These are phyloP conservation scores for Hapsidospora chrysogenum DNA, from an alignment of 495 filamentous ascomycete species.

Conservation along the genomic window DNA sequence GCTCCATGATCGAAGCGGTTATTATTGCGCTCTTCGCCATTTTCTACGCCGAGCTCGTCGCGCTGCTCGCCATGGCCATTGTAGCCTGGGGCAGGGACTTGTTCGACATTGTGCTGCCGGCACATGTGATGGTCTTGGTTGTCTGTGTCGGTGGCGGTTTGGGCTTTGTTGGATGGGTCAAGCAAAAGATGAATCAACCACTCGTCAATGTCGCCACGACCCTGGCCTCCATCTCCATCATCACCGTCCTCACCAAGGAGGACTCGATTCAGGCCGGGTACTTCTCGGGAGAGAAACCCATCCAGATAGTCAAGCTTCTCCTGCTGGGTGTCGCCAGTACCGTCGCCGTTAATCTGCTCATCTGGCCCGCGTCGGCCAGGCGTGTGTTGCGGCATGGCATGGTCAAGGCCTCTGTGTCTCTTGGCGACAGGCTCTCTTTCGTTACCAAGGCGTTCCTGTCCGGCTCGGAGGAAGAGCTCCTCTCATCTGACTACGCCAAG, in stretches of 20 bases:
- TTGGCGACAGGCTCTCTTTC: slow-evolving; percentile 65
- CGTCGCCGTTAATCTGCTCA: slow-evolving; percentile 55
- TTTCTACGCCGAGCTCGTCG: slow-evolving; percentile 64
- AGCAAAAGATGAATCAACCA: slow-evolving; percentile 72
- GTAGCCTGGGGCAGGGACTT: slow-evolving; percentile 57
- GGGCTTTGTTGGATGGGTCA: slow-evolving; percentile 84
- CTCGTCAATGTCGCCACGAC: slow-evolving; percentile 85
- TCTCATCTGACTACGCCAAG: slow-evolving; percentile 41
- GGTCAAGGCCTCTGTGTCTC: slow-evolving; percentile 53
- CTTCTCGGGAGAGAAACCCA: slow-evolving; percentile 67
- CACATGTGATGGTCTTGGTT: slow-evolving; percentile 66
- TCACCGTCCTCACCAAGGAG: slow-evolving; percentile 86
- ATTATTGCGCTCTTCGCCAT: slow-evolving; percentile 72
- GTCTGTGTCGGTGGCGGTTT: slow-evolving; percentile 82
- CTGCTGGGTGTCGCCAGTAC: slow-evolving; percentile 68
- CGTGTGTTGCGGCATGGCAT: slow-evolving; percentile 59
- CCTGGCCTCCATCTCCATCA: slow-evolving; percentile 76
- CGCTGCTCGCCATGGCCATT: slow-evolving; percentile 72
- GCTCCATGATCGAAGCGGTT: slow-evolving; percentile 81
- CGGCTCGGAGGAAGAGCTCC: slow-evolving; percentile 66
- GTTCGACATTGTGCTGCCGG: slow-evolving; percentile 46
- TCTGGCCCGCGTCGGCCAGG: slow-evolving; percentile 72
- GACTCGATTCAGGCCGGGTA: slow-evolving; percentile 65
- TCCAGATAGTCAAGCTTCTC: slow-evolving; percentile 81
- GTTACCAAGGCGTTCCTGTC: slow-evolving; percentile 77